Percentiles rank a stretch among this genome's conserved stretches.
Conservation (phyloP, 1,284 basidiomycete species). For the Ceratobasidium sp. region DNA sequence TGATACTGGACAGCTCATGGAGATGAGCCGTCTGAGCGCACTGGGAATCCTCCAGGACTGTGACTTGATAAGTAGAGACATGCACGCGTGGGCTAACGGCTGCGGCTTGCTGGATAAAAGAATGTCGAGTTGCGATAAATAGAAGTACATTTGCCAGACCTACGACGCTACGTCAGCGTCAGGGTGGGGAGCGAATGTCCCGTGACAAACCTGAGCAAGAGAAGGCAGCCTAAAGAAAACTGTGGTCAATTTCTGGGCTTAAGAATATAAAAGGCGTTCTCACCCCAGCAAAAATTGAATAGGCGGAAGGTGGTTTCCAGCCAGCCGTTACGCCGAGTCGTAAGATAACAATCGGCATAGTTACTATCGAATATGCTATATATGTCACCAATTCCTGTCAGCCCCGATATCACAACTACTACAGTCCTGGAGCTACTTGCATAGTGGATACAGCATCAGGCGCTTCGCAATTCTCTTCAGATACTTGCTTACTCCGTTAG, state of each 20-base stretch:
- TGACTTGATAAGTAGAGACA: constrained; percentile 20
- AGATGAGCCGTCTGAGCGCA: constrained; percentile 19
- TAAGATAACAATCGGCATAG: constrained; percentile 13
- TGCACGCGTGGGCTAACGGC: constrained; percentile 10
- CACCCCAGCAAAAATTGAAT: constrained; percentile 23
- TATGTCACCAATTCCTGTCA: not conserved
- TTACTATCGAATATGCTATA: constrained; percentile 31
- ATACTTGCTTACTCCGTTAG: constrained; percentile 24
- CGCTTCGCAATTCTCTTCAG: constrained; percentile 20
- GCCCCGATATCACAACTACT: not conserved
- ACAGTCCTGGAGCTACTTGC: not conserved
- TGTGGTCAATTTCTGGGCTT: not conserved
- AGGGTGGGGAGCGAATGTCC: not conserved
- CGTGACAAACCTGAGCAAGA: constrained; percentile 18
- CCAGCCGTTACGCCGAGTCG: constrained; percentile 27
- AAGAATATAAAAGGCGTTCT: not conserved
- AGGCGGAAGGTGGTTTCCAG: constrained; percentile 3
- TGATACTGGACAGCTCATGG: not conserved
- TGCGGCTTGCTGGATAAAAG: constrained; percentile 24
- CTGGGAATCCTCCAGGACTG: constrained; percentile 13
- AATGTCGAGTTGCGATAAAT: constrained; percentile 30
- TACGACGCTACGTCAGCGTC: not conserved
- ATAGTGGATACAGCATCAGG: constrained; percentile 27
- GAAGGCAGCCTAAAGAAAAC: not conserved
- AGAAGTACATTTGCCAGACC: constrained; percentile 29